Conservation (phyloP, 169 alveolate genomes). For the Cryptosporidium muris region DNA sequence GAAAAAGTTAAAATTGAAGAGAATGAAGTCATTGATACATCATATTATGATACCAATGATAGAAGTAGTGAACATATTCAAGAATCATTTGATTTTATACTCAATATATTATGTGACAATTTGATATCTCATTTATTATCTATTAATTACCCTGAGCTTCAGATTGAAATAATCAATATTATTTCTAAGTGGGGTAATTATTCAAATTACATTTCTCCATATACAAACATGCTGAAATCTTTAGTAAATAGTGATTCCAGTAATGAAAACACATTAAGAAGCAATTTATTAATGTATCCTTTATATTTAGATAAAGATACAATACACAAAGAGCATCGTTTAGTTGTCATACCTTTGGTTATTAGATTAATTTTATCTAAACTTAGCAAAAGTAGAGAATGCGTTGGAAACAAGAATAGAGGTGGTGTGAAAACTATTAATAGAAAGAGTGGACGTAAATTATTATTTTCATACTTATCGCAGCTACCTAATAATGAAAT, state of each 20-base stretch:
- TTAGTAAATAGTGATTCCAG: conserved; percentile 5
- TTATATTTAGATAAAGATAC: conserved; percentile 23
- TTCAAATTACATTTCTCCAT: not conserved
- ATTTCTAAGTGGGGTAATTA: conserved; percentile 7
- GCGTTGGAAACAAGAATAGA: conserved; percentile 16
- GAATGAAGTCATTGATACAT: too few species aligned
- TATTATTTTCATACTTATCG: conserved; percentile 39
- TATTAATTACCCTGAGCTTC: conserved; percentile 33
- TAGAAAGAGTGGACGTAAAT: conserved; percentile 3
- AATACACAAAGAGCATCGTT: conserved; percentile 4
- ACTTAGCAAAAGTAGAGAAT: conserved; percentile 21
- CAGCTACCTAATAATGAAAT: conserved; percentile 50
- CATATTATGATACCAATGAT: too few species aligned
- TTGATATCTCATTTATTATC: conserved; percentile 7
- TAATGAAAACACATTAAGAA: conserved; percentile 1
- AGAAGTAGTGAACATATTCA: too few species aligned
- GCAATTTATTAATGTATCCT: conserved; percentile 20
- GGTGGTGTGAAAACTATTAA: conserved; percentile 28
- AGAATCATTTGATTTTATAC: not conserved
- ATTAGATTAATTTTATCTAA: conserved; percentile 35
- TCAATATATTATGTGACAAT: conserved; percentile 6
- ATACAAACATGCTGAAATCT: conserved; percentile 21
- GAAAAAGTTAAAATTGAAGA: too few species aligned
- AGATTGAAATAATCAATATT: conserved; percentile 2
- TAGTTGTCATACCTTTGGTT: conserved; percentile 12